Conservation (phyloP, 257 asterid species). For the Capsicum rhomboideum region DNA sequence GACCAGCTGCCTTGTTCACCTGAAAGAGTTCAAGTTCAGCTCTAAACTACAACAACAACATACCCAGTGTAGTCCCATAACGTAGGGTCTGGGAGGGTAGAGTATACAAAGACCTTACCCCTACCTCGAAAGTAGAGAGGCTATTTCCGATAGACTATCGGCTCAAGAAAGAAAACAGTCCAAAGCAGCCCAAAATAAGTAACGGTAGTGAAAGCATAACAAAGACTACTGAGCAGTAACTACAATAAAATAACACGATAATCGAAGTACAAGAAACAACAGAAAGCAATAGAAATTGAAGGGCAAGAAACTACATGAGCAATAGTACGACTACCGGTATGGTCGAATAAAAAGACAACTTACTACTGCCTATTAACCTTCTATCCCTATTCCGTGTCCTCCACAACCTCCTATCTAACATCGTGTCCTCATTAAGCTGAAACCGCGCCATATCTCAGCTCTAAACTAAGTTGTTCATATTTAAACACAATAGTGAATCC, state of each 20-base stretch:
- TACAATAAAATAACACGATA: not conserved
- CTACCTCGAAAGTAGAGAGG: not conserved
- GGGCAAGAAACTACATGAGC: not conserved
- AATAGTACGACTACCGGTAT: not conserved
- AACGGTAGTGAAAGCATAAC: not conserved
- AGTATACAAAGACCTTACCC: not conserved
- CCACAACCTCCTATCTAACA: not conserved
- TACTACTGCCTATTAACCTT: not conserved
- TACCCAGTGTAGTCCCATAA: not conserved
- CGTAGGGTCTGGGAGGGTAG: not conserved
- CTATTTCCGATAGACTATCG: not conserved
- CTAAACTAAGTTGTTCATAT: not conserved
- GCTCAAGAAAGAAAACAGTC: not conserved
- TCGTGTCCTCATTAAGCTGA: not conserved
- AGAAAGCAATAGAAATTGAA: not conserved
- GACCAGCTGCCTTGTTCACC: constrained; percentile 98
- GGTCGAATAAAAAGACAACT: not conserved
- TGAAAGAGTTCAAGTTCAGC: constrained; percentile 20
- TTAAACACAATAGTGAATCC: not conserved
- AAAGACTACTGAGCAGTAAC: not conserved
- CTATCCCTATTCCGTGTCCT: not conserved
- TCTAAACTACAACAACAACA: not conserved
- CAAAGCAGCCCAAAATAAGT: not conserved
- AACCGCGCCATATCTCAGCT: not conserved
- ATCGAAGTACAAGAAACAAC: not conserved